These are phyloP conservation scores for Mitragyna speciosa DNA, from an alignment of 257 asterid genomes.

Conservation along the genomic window DNA sequence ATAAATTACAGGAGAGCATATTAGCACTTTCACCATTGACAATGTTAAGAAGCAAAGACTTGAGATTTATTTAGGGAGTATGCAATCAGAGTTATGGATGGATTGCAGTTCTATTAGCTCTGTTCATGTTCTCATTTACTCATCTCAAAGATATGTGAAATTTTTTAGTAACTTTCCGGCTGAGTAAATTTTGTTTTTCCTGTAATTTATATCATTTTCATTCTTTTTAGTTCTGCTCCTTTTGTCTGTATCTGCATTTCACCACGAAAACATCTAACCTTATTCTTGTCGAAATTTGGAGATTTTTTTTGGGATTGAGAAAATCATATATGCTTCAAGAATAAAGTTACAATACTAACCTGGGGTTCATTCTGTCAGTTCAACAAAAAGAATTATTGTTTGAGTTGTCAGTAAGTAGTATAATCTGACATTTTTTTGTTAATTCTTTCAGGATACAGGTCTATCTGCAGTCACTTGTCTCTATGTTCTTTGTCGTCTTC, in stretches of 20 bases:
- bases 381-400: not conserved
- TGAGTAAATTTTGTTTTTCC: not conserved
- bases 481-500: constrained; percentile 21
- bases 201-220: not conserved
- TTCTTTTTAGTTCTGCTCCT: not conserved
- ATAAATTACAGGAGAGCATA: no score
- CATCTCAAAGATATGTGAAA: not conserved
- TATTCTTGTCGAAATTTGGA: not conserved
- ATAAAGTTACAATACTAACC: not conserved
- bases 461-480: constrained; percentile 25
- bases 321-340: not conserved
- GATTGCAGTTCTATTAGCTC: not conserved
- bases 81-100: not conserved
- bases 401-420: not conserved
- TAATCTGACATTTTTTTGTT: not conserved
- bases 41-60: not conserved
- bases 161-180: not conserved
- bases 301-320: not conserved
- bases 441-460: constrained; percentile 15
- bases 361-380: no score
- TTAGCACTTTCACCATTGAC: not conserved
- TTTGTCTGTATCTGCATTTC: not conserved
- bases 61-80: not conserved
- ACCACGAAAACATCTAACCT: not conserved
- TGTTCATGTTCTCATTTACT: not conserved